These are phyloP conservation scores for Nicotiana tomentosiformis DNA, from an alignment of 257 asterid species.

Conservation along the genomic window DNA sequence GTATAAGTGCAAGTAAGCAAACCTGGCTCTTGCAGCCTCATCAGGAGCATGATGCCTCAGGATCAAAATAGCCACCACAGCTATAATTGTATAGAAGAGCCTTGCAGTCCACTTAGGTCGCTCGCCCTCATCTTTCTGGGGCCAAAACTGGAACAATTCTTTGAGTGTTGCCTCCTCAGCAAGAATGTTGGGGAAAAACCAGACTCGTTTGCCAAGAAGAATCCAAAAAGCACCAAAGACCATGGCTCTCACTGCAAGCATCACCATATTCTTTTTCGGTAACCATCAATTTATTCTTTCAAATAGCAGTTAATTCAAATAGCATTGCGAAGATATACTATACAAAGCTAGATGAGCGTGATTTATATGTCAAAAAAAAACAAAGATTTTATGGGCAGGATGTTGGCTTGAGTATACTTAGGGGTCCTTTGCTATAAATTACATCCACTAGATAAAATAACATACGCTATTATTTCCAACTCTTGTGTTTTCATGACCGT, in stretches of 20 bases:
- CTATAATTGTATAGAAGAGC: slow-evolving; percentile 64
- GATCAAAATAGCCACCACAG: slow-evolving; percentile 54
- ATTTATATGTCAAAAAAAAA: not conserved
- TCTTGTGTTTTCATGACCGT: not conserved
- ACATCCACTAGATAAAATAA: not conserved
- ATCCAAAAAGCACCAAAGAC: slow-evolving; percentile 76
- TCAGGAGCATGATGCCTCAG: slow-evolving; percentile 99
- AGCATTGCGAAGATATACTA: not conserved
- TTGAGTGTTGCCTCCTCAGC: slow-evolving; percentile 98
- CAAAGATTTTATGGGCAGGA: not conserved
- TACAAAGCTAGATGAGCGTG: not conserved
- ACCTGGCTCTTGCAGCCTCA: slow-evolving; percentile 99
- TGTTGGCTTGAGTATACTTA: not conserved
- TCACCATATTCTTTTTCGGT: not conserved
- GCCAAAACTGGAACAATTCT: slow-evolving; percentile 98
- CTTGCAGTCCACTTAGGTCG: slow-evolving; percentile 96
- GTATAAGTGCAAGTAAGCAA: slow-evolving; percentile 10
- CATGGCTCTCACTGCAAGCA: slow-evolving; percentile 73
- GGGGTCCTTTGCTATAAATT: not conserved
- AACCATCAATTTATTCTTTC: not conserved
- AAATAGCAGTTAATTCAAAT: not conserved
- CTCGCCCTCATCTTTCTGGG: slow-evolving; percentile 88
- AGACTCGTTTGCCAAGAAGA: slow-evolving; percentile 78
- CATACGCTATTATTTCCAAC: not conserved
- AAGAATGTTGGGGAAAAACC: slow-evolving; percentile 98